Evolutionary conservation across 2,329 filamentous ascomycete species (phyloP), one percentile per base, ranked within the genome.

Genomic region (Ophiocordyceps robertsii): DNA sequence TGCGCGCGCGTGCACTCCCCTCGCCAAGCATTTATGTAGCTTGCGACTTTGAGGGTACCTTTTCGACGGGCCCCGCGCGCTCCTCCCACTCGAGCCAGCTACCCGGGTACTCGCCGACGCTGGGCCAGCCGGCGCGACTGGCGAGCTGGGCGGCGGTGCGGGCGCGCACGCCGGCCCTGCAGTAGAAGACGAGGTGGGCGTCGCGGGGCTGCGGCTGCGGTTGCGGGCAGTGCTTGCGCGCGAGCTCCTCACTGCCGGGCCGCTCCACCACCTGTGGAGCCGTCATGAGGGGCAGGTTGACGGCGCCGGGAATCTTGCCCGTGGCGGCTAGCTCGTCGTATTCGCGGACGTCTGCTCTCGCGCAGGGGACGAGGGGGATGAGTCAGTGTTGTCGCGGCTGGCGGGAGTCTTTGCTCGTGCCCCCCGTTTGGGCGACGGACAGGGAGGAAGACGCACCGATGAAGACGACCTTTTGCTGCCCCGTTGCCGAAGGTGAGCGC

Each of bases 81-180:
- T 64, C 73, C 48, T 70, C 70, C 92, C 92, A 96, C 58, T 96
- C 90, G 49, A 84, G 39, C 82, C 81, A 89, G 57, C 80, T 84
- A 1, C 84, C 84, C 2, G 71, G 67, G 56, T 86, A 90, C 64
- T 88, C 83, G 17, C 76, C 77, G 0, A 84, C 76, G 8, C 72
- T 74, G 39, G 65, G 62, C 72, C 84, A 96, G 10, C 90, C 90
- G 2, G 80, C 82, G 56, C 84, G 73, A 52, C 70, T 68, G 29
- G 92, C 92, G 59, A 95, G 62, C 49, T 74, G 71, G 7, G 88
- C 88, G 7, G 89, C 89, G 1, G 84, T 76, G 38, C 72, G 69
- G 52, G 85, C 87, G 57, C 92, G 72, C 49, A 96, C 85, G 2
- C 92, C 92, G 0, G 89, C 81, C 66, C 87, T 93, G 66, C 92